Conservation (phyloP, 768 basidiomycete genomes). For the Hortiboletus campestris region DNA sequence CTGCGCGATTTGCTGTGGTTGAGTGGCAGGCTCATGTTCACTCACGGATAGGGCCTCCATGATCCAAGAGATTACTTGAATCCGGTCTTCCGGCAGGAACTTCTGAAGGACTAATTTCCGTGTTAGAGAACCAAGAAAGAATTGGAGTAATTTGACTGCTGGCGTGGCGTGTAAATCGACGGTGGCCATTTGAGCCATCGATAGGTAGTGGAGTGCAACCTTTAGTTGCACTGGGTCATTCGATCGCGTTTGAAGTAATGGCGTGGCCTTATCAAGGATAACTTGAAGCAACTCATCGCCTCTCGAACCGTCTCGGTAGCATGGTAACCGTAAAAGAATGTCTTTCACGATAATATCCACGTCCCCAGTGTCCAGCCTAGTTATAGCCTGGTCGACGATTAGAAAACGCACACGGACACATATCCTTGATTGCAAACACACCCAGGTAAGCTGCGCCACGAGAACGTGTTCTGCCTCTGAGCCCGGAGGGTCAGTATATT, state of each 20-base stretch:
- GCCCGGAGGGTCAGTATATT: constrained; percentile 40
- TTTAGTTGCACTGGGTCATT: constrained; percentile 34
- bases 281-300: constrained; percentile 41
- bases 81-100: constrained; percentile 42
- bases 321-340: constrained; percentile 49
- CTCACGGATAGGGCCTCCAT: constrained; percentile 44
- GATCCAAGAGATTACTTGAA: constrained; percentile 45
- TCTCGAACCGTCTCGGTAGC: constrained; percentile 37
- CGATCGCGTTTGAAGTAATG: constrained; percentile 32
- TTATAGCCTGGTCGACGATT: constrained; percentile 43
- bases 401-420: not conserved
- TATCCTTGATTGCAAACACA: constrained; percentile 28
- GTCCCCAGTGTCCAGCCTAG: constrained; percentile 41
- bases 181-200: constrained; percentile 43
- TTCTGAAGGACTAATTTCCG: constrained; percentile 48
- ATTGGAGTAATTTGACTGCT: constrained; percentile 48
- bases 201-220: constrained; percentile 43
- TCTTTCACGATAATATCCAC: constrained; percentile 50
- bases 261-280: constrained; percentile 37
- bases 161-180: constrained; percentile 42
- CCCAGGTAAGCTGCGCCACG: constrained; percentile 48
- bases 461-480: constrained; percentile 49
- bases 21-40: constrained; percentile 28
- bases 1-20: constrained; percentile 28
- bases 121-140: constrained; percentile 45